These are phyloP conservation scores for Lycium barbarum DNA, from an alignment of 257 asterid species.

Conservation along the genomic window DNA sequence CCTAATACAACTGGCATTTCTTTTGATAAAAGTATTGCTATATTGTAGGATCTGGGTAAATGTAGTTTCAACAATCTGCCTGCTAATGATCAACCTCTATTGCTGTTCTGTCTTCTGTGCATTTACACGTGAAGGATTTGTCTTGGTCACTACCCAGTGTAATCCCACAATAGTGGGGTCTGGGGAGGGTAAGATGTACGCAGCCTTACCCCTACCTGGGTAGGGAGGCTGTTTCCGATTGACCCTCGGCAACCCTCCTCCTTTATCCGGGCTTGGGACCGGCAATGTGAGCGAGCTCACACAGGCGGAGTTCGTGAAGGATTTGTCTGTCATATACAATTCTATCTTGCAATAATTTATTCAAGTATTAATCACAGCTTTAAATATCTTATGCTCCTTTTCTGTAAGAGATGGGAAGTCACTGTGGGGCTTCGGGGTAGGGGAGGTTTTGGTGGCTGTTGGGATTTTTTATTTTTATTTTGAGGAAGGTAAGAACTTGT, in stretches of 20 bases:
- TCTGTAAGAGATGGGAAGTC: background rate
- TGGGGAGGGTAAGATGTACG: too few relatives aligned
- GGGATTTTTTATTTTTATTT: background rate
- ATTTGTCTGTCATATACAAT: background rate
- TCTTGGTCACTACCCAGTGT: too few relatives aligned
- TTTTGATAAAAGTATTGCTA: background rate
- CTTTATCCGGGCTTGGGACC: too few relatives aligned
- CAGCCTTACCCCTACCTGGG: too few relatives aligned
- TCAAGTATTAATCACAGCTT: background rate
- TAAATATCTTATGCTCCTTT: slow-evolving; percentile 7
- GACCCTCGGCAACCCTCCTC: too few relatives aligned
- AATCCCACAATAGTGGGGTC: too few relatives aligned
- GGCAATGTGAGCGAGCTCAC: too few relatives aligned
- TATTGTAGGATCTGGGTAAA: background rate
- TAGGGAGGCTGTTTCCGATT: too few relatives aligned
- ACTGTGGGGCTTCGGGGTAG: background rate
- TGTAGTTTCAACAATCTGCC: background rate
- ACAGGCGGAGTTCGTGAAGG: too few relatives aligned
- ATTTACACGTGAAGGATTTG: slow-evolving; percentile 1
- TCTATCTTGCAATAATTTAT: background rate
- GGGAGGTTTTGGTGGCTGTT: background rate
- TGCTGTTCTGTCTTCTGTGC: slow-evolving; percentile 13
- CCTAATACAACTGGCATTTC: slow-evolving; percentile 1
- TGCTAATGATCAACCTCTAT: slow-evolving; percentile 16
- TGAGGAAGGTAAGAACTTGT: background rate